A percentile compares a stretch with the other conserved stretches of the same genome.
These are phyloP conservation scores for Petunia hybrid DNA, from an alignment of 305 asterid species.

Conservation along the genomic window DNA sequence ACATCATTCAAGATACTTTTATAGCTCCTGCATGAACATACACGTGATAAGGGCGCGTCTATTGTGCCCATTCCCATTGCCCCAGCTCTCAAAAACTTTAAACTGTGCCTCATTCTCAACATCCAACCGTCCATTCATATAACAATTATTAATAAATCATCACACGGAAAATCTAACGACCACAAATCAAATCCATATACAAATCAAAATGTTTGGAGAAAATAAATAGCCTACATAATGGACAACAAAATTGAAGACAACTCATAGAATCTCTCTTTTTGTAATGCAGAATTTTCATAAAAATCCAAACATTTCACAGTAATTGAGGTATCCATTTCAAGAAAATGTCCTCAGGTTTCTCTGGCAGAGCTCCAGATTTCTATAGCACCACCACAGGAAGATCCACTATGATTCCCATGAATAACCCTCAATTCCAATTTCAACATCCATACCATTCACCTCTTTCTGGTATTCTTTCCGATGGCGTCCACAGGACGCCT, in stretches of 20 bases:
- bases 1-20: background rate
- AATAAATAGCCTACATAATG: background rate
- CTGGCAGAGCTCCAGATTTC: constrained; percentile 55
- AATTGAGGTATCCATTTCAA: constrained; percentile 16
- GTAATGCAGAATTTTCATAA: constrained; percentile 44
- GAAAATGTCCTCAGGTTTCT: constrained; percentile 61
- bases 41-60: constrained; percentile 13
- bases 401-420: constrained; percentile 43
- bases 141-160: background rate
- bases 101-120: background rate
- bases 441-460: constrained; percentile 60
- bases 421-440: constrained; percentile 35
- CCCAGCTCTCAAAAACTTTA: background rate
- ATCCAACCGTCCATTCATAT: background rate
- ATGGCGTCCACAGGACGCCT: constrained; percentile 49
- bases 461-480: constrained; percentile 54
- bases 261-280: constrained; percentile 7
- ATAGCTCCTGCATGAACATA: background rate
- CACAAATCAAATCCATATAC: background rate
- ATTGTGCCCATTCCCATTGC: background rate
- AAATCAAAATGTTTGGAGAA: background rate
- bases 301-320: constrained; percentile 31
- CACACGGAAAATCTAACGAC: background rate
- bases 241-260: background rate
- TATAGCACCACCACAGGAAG: constrained; percentile 47